Evolutionary conservation across 2,329 filamentous ascomycete genomes (phyloP), one percentile per base, ranked within the genome.

Genomic region (Colletotrichum echinochloae): DNA sequence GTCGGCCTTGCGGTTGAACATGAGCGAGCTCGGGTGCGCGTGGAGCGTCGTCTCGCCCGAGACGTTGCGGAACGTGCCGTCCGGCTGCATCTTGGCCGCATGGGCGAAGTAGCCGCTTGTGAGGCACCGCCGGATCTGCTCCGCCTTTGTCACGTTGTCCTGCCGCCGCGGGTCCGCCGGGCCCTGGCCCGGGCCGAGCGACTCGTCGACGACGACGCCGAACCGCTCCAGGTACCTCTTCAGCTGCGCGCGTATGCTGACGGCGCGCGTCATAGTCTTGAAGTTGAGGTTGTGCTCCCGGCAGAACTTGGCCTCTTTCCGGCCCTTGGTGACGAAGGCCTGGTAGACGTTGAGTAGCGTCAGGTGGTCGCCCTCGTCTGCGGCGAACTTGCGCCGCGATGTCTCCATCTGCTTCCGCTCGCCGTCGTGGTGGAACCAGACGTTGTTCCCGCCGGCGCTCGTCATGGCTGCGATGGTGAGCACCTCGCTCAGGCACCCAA

Each of bases 1-100:
- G 73, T 98, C 94, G 14, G 94, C 94, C 83, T 97, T 98, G 66
- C 95, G 90, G 80, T 97, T 97, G 84, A 98, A 98, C 90, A 98
- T 94, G 74, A 98, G 83, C 48, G 93, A 97, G 77, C 90, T 97
- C 0, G 96, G 96, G 81, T 99, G 96, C 28, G 94, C 94, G 83
- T 97, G 89, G 63, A 98, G 84, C 5, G 90, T 88, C 60, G 91
- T 92, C 48, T 90, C 90, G 37, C 94, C 94, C 71, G 91, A 91
- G n/a, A 97, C 91, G 60, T 94, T 95, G 75, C 89, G 90, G 79
- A 97, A 98, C 5, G 90, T 95, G 18, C 96, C 96, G 83, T 98
- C 95, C 0, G 93, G 88, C 80, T 97, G 94, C 95, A 98, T 98
- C 77, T 91, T 90, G 54, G 96, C 96, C 5, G 94, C 95, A 79